Base-by-base conservation (phyloP, 345 rosid species). In the Eucalyptus curtisii region DNA sequence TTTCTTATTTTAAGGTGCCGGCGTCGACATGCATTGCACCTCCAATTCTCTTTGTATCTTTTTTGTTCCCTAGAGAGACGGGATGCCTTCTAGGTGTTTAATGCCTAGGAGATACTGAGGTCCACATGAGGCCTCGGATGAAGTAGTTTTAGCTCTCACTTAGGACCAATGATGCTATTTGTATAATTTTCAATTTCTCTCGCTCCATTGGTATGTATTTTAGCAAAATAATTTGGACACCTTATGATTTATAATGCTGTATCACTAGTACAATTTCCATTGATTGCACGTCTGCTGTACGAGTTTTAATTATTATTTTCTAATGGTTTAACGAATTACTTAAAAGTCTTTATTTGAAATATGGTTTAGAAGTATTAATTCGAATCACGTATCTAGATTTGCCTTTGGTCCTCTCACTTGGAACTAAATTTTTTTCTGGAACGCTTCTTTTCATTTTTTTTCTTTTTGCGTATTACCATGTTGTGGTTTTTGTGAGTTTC, bases 51-150 rank as follows among this genome's bases (percentile, higher is more conserved):
- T 55, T 4, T 2, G 13, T 55, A 55, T 24, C 30, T 55, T 55
- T 22, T 10, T 55, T 10, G 1, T 24, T 55, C 13, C 12, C 30
- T 24, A 55, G 13, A 55, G 61, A 24, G 30, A 55, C 0, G 30
- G 30, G 3, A 55, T 55, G 30, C 61, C 30, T 30, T 55, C 30
- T 55, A 24, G 30, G 13, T 24, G 30, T 55, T 55, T 24, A 1
- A 55, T 0, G 30, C 27, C 30, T 55, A 55, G 3, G 61, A 2
- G 30, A 10, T 55, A 9, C 6, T 10, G 27, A 55, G 61, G 61
- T 24, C 61, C 13, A 1, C 61, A 24, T 0, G 1, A 9, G 1
- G 2, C 61, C 61, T 55, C 6, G 16, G 50, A 55, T 24, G 27
- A 24, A 55, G 61, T 55, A 55, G 30, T 24, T 55, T 10, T 55